These are phyloP conservation scores for Raphanus hybrid DNA, from an alignment of 441 rosid species.

Conservation along the genomic window DNA sequence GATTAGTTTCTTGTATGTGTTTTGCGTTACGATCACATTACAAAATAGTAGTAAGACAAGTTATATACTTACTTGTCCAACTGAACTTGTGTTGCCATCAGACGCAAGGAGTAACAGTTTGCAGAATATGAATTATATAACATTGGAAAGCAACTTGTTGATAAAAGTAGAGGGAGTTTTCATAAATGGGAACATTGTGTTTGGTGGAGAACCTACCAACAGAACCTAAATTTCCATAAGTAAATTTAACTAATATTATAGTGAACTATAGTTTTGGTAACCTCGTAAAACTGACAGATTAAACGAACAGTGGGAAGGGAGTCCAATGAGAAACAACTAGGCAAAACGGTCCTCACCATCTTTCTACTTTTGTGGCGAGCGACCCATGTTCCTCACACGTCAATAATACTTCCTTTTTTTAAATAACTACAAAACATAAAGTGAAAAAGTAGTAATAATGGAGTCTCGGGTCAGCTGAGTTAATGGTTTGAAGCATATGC, in stretches of 20 bases:
- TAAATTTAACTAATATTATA: neutral
- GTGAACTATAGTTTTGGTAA: conserved; percentile 11
- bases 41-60: neutral
- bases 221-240: neutral
- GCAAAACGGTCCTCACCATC: conserved; percentile 14
- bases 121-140: neutral
- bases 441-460: conserved; percentile 29
- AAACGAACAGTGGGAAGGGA: neutral
- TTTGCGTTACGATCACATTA: too few relatives aligned
- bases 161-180: neutral
- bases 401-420: neutral
- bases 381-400: conserved; percentile 30
- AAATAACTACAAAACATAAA: neutral
- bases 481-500: conserved; percentile 44
- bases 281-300: conserved; percentile 23
- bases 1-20: too few relatives aligned
- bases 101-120: neutral
- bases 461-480: conserved; percentile 34
- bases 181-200: conserved; percentile 7
- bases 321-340: conserved; percentile 25
- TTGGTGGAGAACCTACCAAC: conserved; percentile 12
- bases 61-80: neutral
- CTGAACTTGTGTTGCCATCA: neutral
- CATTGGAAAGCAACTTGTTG: conserved; percentile 4
- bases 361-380: conserved; percentile 25